Base-by-base conservation (phyloP, 83 land plant species). In the Diphasiastrum complanatum region DNA sequence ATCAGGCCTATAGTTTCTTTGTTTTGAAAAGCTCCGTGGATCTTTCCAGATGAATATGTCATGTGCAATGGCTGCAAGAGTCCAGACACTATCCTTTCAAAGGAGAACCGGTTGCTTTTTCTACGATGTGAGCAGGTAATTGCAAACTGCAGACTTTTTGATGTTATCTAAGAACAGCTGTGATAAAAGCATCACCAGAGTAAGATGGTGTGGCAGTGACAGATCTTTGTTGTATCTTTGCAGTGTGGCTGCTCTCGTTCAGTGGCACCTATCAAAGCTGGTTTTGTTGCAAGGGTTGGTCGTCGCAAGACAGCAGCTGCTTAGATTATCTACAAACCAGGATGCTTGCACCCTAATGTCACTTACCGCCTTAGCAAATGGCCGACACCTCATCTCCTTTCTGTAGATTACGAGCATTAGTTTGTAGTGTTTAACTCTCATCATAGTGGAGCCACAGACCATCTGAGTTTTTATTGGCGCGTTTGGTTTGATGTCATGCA, bases 211-310 rank as follows among this genome's bases (percentile, higher is more conserved):
- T 48, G 10, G 22, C 10, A 8, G 51, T 5, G 5, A 19, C 10
- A 4, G 29, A 55, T 55, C 43, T 55, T 10, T 55, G 12, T 12
- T 63, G 8, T 11, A 16, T 4, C 16, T 52, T 2, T 74, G 55
- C 80, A 86, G 92, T 86, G 92, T 70, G 92, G 92, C 28, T 79
- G 81, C 37, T 77, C 83, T 26, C 80, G 92, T 19, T 81, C 92
- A 19, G 92, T 86, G 33, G 89, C 92, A 20, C 85, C 85, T 8
- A 86, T 86, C 65, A 86, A 86, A 63, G 87, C 92, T 79, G 92
- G 92, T 41, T 86, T 86, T 63, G 85, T 84, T 48, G 92, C 89
- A 51, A 79, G 85, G 60, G 89, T 86, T 68, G 89, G 78, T 1
- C 78, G 82, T 10, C 76, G 89, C 27, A 87, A 81, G 57, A 68